These are phyloP conservation scores for Penicillium steckii DNA, from an alignment of 495 filamentous ascomycete genomes.

Conservation along the genomic window DNA sequence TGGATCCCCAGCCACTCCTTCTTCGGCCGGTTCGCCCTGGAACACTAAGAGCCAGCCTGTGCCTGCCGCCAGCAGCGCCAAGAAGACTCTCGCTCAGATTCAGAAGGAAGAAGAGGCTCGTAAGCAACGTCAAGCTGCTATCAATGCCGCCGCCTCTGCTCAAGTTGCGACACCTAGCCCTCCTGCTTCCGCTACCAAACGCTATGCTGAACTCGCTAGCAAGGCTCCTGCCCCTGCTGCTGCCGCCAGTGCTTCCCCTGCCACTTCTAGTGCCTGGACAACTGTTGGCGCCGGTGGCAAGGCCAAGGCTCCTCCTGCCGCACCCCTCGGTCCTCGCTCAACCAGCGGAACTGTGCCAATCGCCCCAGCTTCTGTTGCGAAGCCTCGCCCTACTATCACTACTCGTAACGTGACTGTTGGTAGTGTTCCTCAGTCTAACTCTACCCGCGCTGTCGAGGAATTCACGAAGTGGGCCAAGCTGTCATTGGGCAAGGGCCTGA, in stretches of 20 bases:
- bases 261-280: conserved; percentile 72
- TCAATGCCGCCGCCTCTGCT: conserved; percentile 56
- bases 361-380: conserved; percentile 37
- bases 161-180: conserved; percentile 43
- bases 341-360: conserved; percentile 48
- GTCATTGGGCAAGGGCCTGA: conserved; percentile 62
- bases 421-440: conserved; percentile 38
- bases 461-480: conserved; percentile 89
- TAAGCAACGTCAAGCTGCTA: conserved; percentile 66
- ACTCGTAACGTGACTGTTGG: conserved; percentile 36
- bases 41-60: conserved; percentile 56
- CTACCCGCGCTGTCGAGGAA: conserved; percentile 71
- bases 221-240: conserved; percentile 56
- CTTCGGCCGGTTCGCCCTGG: conserved; percentile 59
- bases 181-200: conserved; percentile 67
- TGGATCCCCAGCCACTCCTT: conserved; percentile 61
- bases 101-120: conserved; percentile 94
- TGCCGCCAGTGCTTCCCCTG: conserved; percentile 21
- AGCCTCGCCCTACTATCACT: conserved; percentile 27
- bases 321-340: conserved; percentile 55
- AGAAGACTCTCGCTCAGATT: conserved; percentile 94
- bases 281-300: conserved; percentile 96
- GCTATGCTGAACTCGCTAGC: conserved; percentile 93
- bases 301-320: conserved; percentile 68
- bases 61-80: conserved; percentile 47